These are phyloP conservation scores for Buddleja alternifolia DNA, from an alignment of 257 asterid species.

Conservation along the genomic window DNA sequence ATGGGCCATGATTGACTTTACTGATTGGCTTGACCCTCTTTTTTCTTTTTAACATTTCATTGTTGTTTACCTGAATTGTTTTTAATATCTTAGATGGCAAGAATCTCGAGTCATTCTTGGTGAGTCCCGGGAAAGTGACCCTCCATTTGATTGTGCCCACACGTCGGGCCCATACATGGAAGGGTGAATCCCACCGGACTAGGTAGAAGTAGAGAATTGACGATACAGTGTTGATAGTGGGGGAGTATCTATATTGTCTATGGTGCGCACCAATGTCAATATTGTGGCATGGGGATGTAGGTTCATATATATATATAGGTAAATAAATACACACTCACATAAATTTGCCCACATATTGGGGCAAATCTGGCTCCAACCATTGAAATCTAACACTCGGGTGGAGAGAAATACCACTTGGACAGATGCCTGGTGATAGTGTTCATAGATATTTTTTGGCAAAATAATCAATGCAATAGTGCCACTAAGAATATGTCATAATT, in stretches of 20 bases:
- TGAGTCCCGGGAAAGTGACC: no score
- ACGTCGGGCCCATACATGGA: no score
- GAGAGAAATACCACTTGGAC: no score
- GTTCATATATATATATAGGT: no score
- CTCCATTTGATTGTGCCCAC: no score
- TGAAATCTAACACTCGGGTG: no score
- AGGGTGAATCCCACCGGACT: no score
- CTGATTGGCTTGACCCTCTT: constrained; percentile 40
- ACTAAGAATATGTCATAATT: constrained; percentile 1
- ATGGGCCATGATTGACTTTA: constrained; percentile 50
- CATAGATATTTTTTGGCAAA: constrained; percentile 9
- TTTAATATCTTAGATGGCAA: constrained; percentile 25
- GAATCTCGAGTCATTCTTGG: constrained; percentile 12
- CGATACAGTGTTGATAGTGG: not conserved
- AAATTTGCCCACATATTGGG: no score
- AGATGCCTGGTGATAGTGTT: no score
- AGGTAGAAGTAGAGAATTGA: no score
- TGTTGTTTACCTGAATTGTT: constrained; percentile 3
- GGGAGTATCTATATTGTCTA: constrained; percentile 1
- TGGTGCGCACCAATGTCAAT: constrained; percentile 14
- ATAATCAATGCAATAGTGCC: constrained; percentile 2
- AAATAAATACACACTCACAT: no score
- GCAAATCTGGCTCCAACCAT: no score
- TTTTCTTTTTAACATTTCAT: constrained; percentile 9
- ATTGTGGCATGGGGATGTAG: constrained; percentile 25